Percentiles rank a stretch among this genome's conserved stretches.
Conservation (phyloP, 1,284 basidiomycete species). For the Tilletia indica region DNA sequence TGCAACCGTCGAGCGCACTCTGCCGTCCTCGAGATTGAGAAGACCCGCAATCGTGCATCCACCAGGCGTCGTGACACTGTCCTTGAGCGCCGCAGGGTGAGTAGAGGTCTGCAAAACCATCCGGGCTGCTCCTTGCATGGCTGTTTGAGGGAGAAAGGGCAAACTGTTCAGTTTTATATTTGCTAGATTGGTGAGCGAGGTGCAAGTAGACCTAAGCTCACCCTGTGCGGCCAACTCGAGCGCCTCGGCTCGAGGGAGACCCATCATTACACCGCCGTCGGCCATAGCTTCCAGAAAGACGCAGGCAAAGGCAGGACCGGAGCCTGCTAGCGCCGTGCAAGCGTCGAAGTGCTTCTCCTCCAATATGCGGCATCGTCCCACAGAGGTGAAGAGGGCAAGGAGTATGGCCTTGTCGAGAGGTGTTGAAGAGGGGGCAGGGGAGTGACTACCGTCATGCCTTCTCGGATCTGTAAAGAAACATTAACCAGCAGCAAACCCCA, state of each 20-base stretch:
- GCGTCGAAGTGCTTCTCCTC: conserved; percentile 77
- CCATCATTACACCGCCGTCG: conserved; percentile 99
- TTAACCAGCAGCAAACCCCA: background rate
- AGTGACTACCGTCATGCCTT: conserved; percentile 55
- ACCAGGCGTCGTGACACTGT: conserved; percentile 95
- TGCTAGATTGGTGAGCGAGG: background rate
- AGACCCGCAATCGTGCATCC: conserved; percentile 98
- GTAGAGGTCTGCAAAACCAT: conserved; percentile 85
- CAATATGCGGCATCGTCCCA: conserved; percentile 48
- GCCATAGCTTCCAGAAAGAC: conserved; percentile 98
- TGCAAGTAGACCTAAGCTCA: conserved; percentile 54
- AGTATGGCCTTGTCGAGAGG: conserved; percentile 40
- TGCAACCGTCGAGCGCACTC: conserved; percentile 89
- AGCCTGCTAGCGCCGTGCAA: conserved; percentile 91
- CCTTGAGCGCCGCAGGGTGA: conserved; percentile 95
- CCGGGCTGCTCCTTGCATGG: conserved; percentile 90
- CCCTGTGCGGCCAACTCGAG: conserved; percentile 94
- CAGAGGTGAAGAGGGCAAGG: conserved; percentile 48
- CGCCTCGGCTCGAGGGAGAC: conserved; percentile 86
- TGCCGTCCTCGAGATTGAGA: conserved; percentile 89
- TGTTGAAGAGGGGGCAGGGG: conserved; percentile 32
- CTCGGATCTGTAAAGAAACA: conserved; percentile 37
- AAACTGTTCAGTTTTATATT: background rate
- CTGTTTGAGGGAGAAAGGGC: conserved; percentile 59
- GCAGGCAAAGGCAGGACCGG: conserved; percentile 94